Evolutionary conservation across 495 filamentous ascomycete genomes (phyloP).

Genomic region (Xylaria sp.): DNA sequence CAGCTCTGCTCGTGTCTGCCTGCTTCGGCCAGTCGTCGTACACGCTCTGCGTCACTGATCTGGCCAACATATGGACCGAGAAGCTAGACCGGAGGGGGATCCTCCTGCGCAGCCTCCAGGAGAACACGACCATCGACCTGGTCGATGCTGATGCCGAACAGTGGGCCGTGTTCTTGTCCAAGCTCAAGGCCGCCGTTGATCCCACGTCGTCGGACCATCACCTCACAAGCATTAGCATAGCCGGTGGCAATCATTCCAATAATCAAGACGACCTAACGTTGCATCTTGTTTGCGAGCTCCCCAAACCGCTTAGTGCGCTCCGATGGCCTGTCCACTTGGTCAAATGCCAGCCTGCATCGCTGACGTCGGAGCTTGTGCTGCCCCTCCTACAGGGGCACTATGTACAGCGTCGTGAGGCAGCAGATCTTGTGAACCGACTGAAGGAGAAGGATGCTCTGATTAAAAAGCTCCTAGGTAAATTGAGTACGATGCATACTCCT

Average conservation of each 20-base stretch:
- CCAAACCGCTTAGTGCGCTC: conserved; percentile 70
- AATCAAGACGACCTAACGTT: conserved; percentile 57
- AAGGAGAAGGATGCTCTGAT: conserved; percentile 83
- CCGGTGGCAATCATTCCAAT: conserved; percentile 34
- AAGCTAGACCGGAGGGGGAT: conserved; percentile 67
- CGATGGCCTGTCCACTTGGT: conserved; percentile 70
- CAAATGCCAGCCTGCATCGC: conserved; percentile 57
- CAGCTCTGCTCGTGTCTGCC: conserved; percentile 52
- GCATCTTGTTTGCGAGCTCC: conserved; percentile 65
- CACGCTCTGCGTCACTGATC: conserved; percentile 78
- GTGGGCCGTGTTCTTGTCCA: conserved; percentile 72
- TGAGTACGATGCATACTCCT: conserved; percentile 73
- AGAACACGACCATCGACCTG: conserved; percentile 83
- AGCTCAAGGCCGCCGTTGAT: conserved; percentile 69
- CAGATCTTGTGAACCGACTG: conserved; percentile 63
- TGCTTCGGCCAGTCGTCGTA: conserved; percentile 62
- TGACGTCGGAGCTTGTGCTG: conserved; percentile 69
- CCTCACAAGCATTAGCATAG: conserved; percentile 47
- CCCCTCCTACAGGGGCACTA: conserved; percentile 70
- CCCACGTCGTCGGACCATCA: conserved; percentile 43
- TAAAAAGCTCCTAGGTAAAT: conserved; percentile 74
- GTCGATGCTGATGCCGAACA: conserved; percentile 73
- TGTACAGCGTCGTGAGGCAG: conserved; percentile 56
- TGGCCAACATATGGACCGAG: conserved; percentile 87
- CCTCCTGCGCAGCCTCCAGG: conserved; percentile 66